phyloP scores from a whole-genome alignment of 345 rosid genomes.

The Cochlearia excelsa region DNA sequence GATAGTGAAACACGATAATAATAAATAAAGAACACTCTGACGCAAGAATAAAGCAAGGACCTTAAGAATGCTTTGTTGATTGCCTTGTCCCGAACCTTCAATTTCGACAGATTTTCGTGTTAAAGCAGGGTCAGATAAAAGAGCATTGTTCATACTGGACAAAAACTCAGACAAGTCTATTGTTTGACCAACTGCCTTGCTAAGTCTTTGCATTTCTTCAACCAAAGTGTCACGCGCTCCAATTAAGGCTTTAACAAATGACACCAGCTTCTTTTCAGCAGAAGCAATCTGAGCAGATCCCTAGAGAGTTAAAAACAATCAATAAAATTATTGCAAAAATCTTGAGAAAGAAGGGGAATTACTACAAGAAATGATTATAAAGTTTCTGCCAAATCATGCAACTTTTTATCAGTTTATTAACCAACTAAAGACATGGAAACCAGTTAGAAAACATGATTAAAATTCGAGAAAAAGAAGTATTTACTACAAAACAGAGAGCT shows the following conservation, averaged over 20 bases:
- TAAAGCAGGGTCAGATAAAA: slow-evolving; percentile 43
- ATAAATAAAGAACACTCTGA: slow-evolving; percentile 24
- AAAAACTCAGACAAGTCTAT: slow-evolving; percentile 59
- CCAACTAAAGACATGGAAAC: background rate
- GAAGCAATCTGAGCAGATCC: slow-evolving; percentile 42
- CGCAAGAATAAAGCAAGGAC: slow-evolving; percentile 53
- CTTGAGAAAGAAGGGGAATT: slow-evolving; percentile 1
- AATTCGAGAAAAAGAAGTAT: no score
- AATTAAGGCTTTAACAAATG: slow-evolving; percentile 67
- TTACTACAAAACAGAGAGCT: background rate
- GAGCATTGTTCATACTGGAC: slow-evolving; percentile 47
- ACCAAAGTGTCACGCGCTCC: slow-evolving; percentile 66
- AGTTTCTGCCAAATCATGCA: slow-evolving; percentile 10
- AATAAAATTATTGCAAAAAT: background rate
- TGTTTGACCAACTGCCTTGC: slow-evolving; percentile 57
- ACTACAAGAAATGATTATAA: slow-evolving; percentile 8
- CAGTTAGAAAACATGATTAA: slow-evolving; percentile 5
- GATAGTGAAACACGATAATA: slow-evolving; percentile 10
- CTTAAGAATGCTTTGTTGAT: slow-evolving; percentile 65
- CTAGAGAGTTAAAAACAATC: slow-evolving; percentile 44
- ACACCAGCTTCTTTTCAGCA: slow-evolving; percentile 45
- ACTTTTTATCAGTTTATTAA: slow-evolving; percentile 12
- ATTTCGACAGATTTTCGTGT: slow-evolving; percentile 41
- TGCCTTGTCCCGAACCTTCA: slow-evolving; percentile 57
- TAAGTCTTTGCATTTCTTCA: slow-evolving; percentile 61